These are phyloP conservation scores for Lonicera japonica DNA, from an alignment of 129 eudicot genomes.

Conservation along the genomic window DNA sequence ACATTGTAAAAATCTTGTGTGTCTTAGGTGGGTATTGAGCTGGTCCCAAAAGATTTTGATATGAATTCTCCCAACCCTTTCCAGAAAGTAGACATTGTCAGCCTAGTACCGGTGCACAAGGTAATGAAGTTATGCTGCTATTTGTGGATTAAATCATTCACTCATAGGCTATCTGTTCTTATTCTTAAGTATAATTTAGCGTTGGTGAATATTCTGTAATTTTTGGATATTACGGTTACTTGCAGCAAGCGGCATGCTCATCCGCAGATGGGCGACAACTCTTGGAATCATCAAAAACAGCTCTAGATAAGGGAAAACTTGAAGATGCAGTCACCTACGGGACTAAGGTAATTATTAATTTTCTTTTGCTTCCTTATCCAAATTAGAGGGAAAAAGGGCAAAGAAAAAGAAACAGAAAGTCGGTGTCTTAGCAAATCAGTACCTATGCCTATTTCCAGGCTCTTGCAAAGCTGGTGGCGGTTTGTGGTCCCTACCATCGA, in stretches of 20 bases:
- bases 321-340: constrained; percentile 99
- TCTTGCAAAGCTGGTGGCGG: constrained; percentile 97
- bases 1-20: constrained; percentile 6
- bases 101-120: constrained; percentile 97
- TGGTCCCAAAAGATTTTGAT: constrained; percentile 94
- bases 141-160: constrained; percentile 1
- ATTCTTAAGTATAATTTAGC: not conserved
- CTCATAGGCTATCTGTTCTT: constrained; percentile 9
- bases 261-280: constrained; percentile 99
- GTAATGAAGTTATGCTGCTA: constrained; percentile 34
- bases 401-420: not conserved
- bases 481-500: constrained; percentile 98
- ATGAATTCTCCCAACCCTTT: constrained; percentile 87
- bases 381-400: not conserved
- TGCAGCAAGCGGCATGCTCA: constrained; percentile 99
- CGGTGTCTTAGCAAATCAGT: not conserved
- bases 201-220: constrained; percentile 7
- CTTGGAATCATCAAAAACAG: constrained; percentile 98
- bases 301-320: constrained; percentile 97
- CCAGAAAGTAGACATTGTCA: constrained; percentile 69
- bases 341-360: constrained; percentile 60
- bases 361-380: not conserved
- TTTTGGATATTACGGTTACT: constrained; percentile 11
- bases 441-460: constrained; percentile 56
- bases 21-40: constrained; percentile 88